Percentiles rank a stretch among this genome's conserved stretches.
These are phyloP conservation scores for Vitis hybrid DNA, from an alignment of 177 flowering plant species.

Conservation along the genomic window DNA sequence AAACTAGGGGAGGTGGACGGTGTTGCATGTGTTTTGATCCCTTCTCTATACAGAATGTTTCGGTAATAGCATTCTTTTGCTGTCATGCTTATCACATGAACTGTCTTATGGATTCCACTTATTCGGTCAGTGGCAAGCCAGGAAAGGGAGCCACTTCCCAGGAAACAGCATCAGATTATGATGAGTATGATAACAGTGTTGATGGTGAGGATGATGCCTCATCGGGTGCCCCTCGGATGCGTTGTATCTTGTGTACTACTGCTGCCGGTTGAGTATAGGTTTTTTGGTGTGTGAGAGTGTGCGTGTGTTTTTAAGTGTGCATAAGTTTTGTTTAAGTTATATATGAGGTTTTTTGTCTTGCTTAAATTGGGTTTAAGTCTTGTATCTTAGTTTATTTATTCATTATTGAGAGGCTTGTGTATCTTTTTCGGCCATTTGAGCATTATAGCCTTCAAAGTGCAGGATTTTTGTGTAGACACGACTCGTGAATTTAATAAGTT, in stretches of 20 bases:
- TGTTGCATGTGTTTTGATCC: constrained; percentile 99
- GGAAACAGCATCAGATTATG: constrained; percentile 21
- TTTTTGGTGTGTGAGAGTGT: constrained; percentile 1
- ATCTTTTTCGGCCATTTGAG: neutral
- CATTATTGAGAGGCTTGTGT: neutral
- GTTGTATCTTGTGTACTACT: constrained; percentile 95
- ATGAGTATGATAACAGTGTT: constrained; percentile 36
- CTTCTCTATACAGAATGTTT: constrained; percentile 64
- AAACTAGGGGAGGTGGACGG: constrained; percentile 72
- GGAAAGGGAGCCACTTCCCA: constrained; percentile 15
- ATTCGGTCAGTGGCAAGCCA: constrained; percentile 37
- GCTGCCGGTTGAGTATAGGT: constrained; percentile 53
- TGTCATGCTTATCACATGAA: constrained; percentile 88
- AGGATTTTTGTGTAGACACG: too few species aligned
- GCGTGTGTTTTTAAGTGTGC: neutral
- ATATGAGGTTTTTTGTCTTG: neutral
- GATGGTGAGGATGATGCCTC: constrained; percentile 33
- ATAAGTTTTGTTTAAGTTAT: neutral
- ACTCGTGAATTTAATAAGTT: too few species aligned
- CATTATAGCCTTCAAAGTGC: neutral
- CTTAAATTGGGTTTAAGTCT: neutral
- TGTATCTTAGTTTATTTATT: constrained; percentile 4
- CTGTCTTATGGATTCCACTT: constrained; percentile 73
- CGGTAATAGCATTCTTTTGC: constrained; percentile 82
- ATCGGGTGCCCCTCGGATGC: constrained; percentile 48